Conservation (phyloP, 441 rosid genomes). For the Gossypium lobatum region DNA sequence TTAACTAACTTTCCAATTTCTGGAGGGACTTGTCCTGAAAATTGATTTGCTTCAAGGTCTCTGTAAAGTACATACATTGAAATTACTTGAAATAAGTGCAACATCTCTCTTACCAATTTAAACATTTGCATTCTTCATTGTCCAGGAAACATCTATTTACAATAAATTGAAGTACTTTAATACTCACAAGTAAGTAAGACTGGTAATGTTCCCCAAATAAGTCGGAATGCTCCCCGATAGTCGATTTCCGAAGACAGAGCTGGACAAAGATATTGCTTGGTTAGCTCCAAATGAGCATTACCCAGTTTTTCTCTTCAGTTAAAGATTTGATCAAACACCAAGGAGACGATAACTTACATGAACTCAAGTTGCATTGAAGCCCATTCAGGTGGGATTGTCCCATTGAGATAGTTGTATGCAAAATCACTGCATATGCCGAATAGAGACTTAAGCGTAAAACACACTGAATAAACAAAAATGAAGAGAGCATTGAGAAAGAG, state of each 20-base stretch:
- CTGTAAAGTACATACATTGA: constrained; percentile 28
- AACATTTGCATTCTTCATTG: not conserved
- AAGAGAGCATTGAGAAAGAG: constrained; percentile 8
- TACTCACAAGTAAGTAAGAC: constrained; percentile 51
- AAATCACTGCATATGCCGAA: constrained; percentile 43
- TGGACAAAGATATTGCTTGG: constrained; percentile 18
- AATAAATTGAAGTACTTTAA: not conserved
- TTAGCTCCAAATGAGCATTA: constrained; percentile 7
- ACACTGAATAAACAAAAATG: not conserved
- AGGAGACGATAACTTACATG: constrained; percentile 31
- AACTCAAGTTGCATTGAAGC: constrained; percentile 34
- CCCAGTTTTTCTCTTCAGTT: not conserved
- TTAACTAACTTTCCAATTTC: constrained; percentile 51
- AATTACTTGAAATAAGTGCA: not conserved
- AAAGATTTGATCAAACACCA: not conserved
- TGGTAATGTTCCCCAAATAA: constrained; percentile 38
- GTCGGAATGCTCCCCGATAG: constrained; percentile 57
- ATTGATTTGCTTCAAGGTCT: constrained; percentile 50
- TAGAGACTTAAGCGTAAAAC: not conserved
- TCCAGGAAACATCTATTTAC: not conserved
- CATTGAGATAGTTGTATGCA: constrained; percentile 52
- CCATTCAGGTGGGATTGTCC: constrained; percentile 65
- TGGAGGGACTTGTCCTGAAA: constrained; percentile 51
- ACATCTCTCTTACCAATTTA: not conserved
- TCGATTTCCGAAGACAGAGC: constrained; percentile 52